Evolutionary conservation across 2,329 filamentous ascomycete species (phyloP).

Genomic region (Scytalidium sp.): DNA sequence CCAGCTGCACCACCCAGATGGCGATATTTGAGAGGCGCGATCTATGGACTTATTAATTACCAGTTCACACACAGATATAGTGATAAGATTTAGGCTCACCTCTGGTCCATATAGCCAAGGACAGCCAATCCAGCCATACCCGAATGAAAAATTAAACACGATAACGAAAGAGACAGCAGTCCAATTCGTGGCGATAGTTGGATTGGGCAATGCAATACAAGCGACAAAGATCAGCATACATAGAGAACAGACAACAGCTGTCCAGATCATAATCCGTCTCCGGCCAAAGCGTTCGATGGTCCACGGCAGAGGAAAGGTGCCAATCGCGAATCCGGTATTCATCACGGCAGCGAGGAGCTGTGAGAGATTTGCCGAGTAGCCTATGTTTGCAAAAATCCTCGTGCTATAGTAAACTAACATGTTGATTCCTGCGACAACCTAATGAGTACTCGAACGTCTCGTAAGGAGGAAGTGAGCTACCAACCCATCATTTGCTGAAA

Average conservation of each 20-base stretch:
- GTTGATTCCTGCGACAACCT: conserved; percentile 23
- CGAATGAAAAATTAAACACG: conserved; percentile 9
- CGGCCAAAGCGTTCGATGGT: conserved; percentile 80
- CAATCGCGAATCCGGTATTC: conserved; percentile 25
- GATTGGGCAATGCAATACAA: conserved; percentile 7
- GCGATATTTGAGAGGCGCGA: conserved; percentile 32
- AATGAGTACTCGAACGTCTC: neutral
- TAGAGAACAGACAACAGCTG: conserved; percentile 46
- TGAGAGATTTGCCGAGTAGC: conserved; percentile 21
- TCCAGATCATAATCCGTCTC: conserved; percentile 74
- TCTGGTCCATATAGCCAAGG: conserved; percentile 33
- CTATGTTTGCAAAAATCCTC: conserved; percentile 26
- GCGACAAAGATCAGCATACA: conserved; percentile 6
- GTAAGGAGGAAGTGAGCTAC: neutral
- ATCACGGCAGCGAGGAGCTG: conserved; percentile 22
- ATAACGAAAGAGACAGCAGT: conserved; percentile 10
- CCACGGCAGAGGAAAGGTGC: conserved; percentile 39
- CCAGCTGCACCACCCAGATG: conserved; percentile 32
- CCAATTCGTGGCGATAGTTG: conserved; percentile 8
- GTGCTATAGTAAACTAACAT: conserved; percentile 29
- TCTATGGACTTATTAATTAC: conserved; percentile 13
- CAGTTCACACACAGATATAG: neutral
- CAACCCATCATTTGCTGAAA: conserved; percentile 13
- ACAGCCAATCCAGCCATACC: conserved; percentile 26
- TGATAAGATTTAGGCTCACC: conserved; percentile 7